Conservation (phyloP, 2,329 filamentous ascomycete species). For the Raffaelea deltoideospora region DNA sequence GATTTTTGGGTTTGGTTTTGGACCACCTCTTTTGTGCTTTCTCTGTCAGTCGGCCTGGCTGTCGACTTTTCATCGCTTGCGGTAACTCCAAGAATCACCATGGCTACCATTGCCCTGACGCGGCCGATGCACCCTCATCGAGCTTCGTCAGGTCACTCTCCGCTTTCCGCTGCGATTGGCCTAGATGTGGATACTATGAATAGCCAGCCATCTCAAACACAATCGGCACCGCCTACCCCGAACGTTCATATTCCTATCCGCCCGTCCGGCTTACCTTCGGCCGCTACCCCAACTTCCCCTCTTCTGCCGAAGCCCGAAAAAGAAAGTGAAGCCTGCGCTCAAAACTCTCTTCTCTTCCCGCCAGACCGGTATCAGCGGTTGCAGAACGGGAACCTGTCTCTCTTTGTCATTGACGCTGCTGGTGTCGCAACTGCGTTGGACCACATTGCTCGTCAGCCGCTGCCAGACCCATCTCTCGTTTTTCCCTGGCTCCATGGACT, state of each 20-base stretch:
- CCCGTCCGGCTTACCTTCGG: constrained; percentile 58
- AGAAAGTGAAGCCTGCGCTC: constrained; percentile 27
- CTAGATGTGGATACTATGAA: constrained; percentile 22
- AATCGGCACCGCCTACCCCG: constrained; percentile 38
- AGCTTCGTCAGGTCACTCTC: constrained; percentile 16
- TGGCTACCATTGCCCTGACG: constrained; percentile 41
- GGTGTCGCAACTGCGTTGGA: constrained; percentile 61
- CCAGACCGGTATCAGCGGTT: constrained; percentile 44
- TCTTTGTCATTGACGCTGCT: constrained; percentile 60
- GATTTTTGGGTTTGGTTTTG: no score
- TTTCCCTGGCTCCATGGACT: constrained; percentile 96
- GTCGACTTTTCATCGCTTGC: background rate
- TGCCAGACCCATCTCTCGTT: constrained; percentile 72
- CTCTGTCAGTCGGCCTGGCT: no score
- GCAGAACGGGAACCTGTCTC: constrained; percentile 30
- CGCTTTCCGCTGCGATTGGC: constrained; percentile 17
- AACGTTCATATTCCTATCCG: constrained; percentile 88
- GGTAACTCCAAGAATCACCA: constrained; percentile 12
- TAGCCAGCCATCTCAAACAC: constrained; percentile 16
- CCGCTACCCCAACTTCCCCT: background rate
- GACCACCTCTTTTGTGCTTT: no score
- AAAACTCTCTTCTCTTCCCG: constrained; percentile 60
- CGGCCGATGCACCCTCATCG: constrained; percentile 18
- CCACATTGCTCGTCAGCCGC: constrained; percentile 59
- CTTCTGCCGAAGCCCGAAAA: constrained; percentile 19